phyloP scores from a whole-genome alignment of 208 protist genomes.

The Leishmania aethiopica region DNA sequence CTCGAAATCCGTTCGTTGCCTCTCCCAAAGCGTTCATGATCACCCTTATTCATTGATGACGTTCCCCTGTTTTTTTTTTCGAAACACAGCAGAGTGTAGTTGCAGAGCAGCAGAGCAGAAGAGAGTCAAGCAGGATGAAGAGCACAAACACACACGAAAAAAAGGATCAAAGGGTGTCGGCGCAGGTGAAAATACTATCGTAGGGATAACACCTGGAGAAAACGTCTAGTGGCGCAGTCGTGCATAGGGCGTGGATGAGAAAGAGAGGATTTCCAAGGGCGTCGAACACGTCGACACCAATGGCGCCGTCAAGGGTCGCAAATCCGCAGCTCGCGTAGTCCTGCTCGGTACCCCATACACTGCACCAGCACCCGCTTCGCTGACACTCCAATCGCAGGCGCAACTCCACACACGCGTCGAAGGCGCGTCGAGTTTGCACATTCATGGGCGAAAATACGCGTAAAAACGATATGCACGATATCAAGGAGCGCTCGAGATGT shows the following conservation, averaged over 20 bases:
- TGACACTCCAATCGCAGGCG: constrained; percentile 48
- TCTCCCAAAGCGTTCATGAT: neutral
- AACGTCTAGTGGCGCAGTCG: constrained; percentile 32
- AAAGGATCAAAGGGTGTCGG: neutral
- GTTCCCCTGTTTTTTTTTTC: no score
- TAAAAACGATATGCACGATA: constrained; percentile 35
- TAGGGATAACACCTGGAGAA: constrained; percentile 50
- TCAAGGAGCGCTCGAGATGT: neutral
- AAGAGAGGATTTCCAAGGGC: constrained; percentile 49
- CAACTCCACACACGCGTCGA: constrained; percentile 34
- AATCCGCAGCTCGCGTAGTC: constrained; percentile 49
- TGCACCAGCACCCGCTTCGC: constrained; percentile 60
- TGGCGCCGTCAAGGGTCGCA: constrained; percentile 37
- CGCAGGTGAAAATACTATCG: constrained; percentile 20
- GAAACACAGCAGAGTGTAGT: neutral
- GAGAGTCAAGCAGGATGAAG: neutral
- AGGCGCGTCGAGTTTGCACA: constrained; percentile 41
- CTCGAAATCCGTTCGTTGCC: neutral
- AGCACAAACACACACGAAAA: neutral
- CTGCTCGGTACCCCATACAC: constrained; percentile 59
- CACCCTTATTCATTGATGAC: neutral
- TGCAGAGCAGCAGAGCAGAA: neutral
- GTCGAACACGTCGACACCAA: constrained; percentile 67
- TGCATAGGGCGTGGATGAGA: constrained; percentile 55
- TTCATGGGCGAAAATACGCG: constrained; percentile 57